Evolutionary conservation across 2,329 filamentous ascomycete species (phyloP), one percentile per base, ranked within the genome.

Genomic region (Aspergillus vadensis): DNA sequence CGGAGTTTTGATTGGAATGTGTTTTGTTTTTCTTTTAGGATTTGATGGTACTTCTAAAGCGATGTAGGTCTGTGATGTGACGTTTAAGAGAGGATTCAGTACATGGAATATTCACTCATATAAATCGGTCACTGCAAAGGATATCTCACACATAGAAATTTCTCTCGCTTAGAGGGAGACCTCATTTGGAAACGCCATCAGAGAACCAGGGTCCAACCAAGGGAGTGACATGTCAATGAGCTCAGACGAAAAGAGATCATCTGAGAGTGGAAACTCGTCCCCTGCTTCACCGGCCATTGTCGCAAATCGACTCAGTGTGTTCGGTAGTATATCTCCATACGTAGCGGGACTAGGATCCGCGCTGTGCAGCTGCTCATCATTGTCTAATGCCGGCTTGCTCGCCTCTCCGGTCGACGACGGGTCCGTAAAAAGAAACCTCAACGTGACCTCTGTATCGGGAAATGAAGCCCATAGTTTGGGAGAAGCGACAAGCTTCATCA

Each of bases 181-280:
- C 21, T 55, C 21, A 32, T 4, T 27, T 17, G 36, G 10, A 6
- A 55, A 55, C 1, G 23, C n/a, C 38, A 55, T 55, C n/a, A 55
- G 17, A 12, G 9, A 44, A 2, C 23, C 52, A 8, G 52, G 52
- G 15, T 55, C 52, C 5, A 55, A n/a, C 52, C 52, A 55, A 1
- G 52, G 52, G 23, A 55, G 19, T 2, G 52, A 55, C 52, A 55
- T 55, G 17, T 55, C 52, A 3, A 55, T 32, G 12, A 55, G 23
- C 21, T 55, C 52, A 2, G 52, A 55, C 4, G 52, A 17, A 43
- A 55, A 55, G 9, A 44, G 21, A 6, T 55, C 39, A 8, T 55
- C 52, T 5, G 5, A 12, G 32, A 36, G 32, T 14, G 32, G 23
- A 44, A 55, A 23, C 1, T 15, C 27, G 23, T 15, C 19, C 10